Percentiles rank a stretch among this genome's conserved stretches.
Evolutionary conservation across 345 rosid species (phyloP).

Genomic region (Punica granatum): DNA sequence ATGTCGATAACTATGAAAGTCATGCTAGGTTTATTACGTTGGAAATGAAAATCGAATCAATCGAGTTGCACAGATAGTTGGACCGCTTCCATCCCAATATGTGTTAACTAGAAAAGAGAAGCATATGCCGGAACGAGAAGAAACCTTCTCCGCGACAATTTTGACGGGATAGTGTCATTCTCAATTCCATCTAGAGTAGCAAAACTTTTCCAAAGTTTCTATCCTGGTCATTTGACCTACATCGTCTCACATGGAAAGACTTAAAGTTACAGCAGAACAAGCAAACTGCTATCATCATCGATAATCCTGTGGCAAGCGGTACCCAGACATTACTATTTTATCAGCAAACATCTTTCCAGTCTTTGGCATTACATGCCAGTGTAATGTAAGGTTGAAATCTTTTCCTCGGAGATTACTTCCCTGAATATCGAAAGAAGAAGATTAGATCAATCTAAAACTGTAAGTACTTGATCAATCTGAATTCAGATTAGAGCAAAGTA

Average conservation of each 20-base stretch:
- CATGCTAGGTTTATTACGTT: neutral
- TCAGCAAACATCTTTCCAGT: constrained; percentile 85
- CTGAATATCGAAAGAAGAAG: constrained; percentile 22
- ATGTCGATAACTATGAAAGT: neutral
- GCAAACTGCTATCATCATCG: constrained; percentile 26
- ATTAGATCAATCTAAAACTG: neutral
- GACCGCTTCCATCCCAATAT: too few relatives aligned
- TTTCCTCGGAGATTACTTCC: constrained; percentile 79
- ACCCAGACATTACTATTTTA: constrained; percentile 69
- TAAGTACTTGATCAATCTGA: neutral
- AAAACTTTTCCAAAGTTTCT: neutral
- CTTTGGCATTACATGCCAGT: constrained; percentile 97
- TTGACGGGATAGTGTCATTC: neutral
- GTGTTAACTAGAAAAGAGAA: too few relatives aligned
- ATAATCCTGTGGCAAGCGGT: constrained; percentile 66
- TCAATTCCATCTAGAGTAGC: neutral
- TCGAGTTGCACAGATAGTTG: neutral
- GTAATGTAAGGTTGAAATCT: constrained; percentile 81
- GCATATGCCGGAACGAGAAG: too few relatives aligned
- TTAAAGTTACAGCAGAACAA: constrained; percentile 4
- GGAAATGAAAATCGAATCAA: neutral
- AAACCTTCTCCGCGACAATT: too few relatives aligned
- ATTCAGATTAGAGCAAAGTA: neutral
- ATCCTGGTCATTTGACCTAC: neutral
- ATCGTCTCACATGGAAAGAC: neutral